Conservation (phyloP, 441 rosid species). For the Rhodomyrtus psidioides region DNA sequence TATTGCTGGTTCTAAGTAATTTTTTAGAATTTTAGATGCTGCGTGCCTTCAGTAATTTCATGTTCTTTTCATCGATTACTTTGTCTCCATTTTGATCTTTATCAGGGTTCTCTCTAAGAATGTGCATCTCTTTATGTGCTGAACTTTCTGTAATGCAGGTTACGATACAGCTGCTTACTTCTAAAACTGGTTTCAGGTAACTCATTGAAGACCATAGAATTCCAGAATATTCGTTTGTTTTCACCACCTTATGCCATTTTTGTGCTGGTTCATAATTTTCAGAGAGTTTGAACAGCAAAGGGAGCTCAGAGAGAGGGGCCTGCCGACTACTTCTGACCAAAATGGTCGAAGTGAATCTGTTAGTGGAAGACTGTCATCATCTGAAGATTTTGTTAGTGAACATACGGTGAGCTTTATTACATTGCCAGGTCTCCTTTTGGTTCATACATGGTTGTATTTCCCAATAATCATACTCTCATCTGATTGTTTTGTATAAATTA, state of each 20-base stretch:
- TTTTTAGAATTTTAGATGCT: neutral
- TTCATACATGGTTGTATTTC: conserved; percentile 12
- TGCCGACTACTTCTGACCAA: conserved; percentile 54
- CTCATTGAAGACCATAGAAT: conserved; percentile 1
- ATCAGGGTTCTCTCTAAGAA: neutral
- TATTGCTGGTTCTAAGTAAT: neutral
- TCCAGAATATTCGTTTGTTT: conserved; percentile 7
- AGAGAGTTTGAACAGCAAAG: conserved; percentile 99
- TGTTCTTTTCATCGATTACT: neutral
- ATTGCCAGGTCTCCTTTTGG: neutral
- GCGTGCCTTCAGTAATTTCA: neutral
- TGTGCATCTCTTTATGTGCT: neutral
- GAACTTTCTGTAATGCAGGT: conserved; percentile 38
- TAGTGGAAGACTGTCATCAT: conserved; percentile 42
- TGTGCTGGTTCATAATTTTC: conserved; percentile 9
- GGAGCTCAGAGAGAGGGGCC: conserved; percentile 85
- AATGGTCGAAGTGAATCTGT: conserved; percentile 54
- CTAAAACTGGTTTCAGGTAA: conserved; percentile 96
- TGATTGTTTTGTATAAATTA: neutral
- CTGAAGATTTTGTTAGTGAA: conserved; percentile 45
- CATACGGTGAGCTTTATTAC: conserved; percentile 49
- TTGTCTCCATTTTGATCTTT: neutral
- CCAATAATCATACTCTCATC: neutral
- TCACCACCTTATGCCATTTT: conserved; percentile 1
- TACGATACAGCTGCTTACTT: conserved; percentile 92